Evolutionary conservation across 495 filamentous ascomycete species (phyloP), one percentile per base, ranked within the genome.

Genomic region (Jackrogersella minutella): DNA sequence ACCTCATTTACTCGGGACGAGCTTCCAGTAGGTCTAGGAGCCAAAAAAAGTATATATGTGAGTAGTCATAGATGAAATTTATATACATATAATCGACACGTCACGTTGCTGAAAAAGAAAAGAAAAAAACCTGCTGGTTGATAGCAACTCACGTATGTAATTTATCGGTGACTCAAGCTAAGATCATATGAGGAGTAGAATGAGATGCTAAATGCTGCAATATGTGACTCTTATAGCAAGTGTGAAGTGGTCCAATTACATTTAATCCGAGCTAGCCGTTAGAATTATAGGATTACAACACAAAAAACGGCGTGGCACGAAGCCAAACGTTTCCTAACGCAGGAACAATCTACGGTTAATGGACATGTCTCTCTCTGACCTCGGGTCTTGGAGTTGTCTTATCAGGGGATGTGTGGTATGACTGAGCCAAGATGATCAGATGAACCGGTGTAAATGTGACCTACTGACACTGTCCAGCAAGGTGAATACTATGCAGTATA

Each of bases 1-100:
- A 71, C 84, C 82, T 41, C 58, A 79, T 54, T 37, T 87, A 46
- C 71, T 77, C 22, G 59, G 49, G 28, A 71, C 66, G 33, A 76
- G 68, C 64, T 75, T 75, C 68, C 74, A 76, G 70, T 71, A 52
- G 49, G 28, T 33, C 49, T 36, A 36, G 17, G 36, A 9, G 33
- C 37, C 17, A 36, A 37, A n/a, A n/a, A n/a, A 21, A 8, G 51
- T 44, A 30, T 53, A 30, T 53, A 62, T 69, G 56, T 39, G 44
- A 49, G 37, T 53, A 31, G 21, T 46, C 34, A 53, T 64, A 65
- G 34, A 65, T 62, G 36, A 46, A 28, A 61, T 65, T 33, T 60
- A 60, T 59, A 64, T 60, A 60, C 53, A 64, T 51, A 51, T 21
- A 56, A 56, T 58, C 49, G 59, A 58, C 66, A 69, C 66, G 66